These are phyloP conservation scores for Sparassis latifolia DNA, from an alignment of 1,284 basidiomycete genomes.

Conservation along the genomic window DNA sequence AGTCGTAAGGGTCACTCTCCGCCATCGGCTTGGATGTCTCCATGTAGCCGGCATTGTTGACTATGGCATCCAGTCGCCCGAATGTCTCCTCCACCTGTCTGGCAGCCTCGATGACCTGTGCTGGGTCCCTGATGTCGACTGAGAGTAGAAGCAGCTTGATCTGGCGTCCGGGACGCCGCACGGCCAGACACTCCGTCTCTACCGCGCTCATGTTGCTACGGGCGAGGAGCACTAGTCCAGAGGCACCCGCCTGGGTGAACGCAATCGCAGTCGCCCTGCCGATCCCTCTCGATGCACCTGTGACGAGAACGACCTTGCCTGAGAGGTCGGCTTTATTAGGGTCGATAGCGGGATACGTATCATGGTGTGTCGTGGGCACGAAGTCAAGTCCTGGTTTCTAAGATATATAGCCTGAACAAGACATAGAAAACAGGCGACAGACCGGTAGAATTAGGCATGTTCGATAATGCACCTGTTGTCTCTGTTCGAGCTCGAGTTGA, in stretches of 20 bases:
- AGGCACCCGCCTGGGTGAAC: conserved; percentile 6
- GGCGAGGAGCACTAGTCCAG: conserved; percentile 4
- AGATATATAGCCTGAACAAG: no score
- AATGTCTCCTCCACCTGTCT: not conserved
- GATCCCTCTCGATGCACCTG: conserved; percentile 7
- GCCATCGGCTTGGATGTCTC: not conserved
- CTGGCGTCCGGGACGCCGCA: not conserved
- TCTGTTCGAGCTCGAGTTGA: no score
- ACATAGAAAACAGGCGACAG: no score
- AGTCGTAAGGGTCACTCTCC: conserved; percentile 1
- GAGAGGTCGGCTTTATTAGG: not conserved
- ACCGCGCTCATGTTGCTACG: not conserved
- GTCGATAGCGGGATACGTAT: not conserved
- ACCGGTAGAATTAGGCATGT: no score
- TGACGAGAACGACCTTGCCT: conserved; percentile 2
- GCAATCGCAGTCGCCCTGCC: conserved; percentile 7
- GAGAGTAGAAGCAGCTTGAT: not conserved
- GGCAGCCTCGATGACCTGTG: not conserved
- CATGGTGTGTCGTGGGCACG: not conserved
- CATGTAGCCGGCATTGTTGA: conserved; percentile 7
- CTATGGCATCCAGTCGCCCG: not conserved
- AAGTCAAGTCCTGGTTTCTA: not conserved
- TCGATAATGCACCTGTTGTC: no score
- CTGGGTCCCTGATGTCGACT: not conserved
- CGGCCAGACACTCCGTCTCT: not conserved